Base-by-base conservation (phyloP, 2,329 filamentous ascomycete genomes). In the Aspergillus hortae region DNA sequence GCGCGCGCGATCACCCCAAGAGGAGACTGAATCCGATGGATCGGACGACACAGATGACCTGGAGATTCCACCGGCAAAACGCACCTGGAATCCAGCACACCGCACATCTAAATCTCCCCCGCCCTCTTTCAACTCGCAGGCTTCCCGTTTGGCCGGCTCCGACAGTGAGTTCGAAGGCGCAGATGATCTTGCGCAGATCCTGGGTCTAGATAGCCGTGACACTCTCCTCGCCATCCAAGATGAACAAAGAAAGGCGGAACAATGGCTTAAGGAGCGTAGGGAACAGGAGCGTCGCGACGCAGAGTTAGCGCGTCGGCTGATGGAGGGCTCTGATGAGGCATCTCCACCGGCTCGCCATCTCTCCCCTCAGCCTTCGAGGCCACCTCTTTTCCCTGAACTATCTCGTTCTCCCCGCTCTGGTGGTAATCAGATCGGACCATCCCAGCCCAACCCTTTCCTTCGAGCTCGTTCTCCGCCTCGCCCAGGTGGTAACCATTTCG, bases 251-350 rank as follows among this genome's bases (percentile, higher is more conserved):
- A 56, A 62, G 51, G 66, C 67, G n/a, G 65, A 70, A 52, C 51
- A 58, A 45, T 68, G 60, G 59, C 54, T 70, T 11, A 44, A 64
- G 48, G 52, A 64, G 33, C 63, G 63, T 15, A 61, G 57, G 41
- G 63, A 67, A 47, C 67, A 71, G 56, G 68, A 70, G 51, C 67
- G 63, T 17, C 63, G 58, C 32, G 72, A 75, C 51, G 70, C 57
- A n/a, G 68, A 69, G 54, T 60, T 70, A 51, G 73, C 74, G 32
- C 67, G 68, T 43, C 64, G 54, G 23, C 59, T 76, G 11, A 67
- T 73, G 55, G 62, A 69, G 25, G 57, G 60, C 44, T 61, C 61
- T 55, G 46, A 59, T 51, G 56, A 61, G 12, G 40, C 54, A 7
- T 36, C 58, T 9, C 49, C 49, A 15, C 56, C 53, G 15, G 27